Evolutionary conservation across 257 asterid genomes (phyloP), one percentile per base, ranked within the genome.

Genomic region (Fraxinus pennsylvanica): DNA sequence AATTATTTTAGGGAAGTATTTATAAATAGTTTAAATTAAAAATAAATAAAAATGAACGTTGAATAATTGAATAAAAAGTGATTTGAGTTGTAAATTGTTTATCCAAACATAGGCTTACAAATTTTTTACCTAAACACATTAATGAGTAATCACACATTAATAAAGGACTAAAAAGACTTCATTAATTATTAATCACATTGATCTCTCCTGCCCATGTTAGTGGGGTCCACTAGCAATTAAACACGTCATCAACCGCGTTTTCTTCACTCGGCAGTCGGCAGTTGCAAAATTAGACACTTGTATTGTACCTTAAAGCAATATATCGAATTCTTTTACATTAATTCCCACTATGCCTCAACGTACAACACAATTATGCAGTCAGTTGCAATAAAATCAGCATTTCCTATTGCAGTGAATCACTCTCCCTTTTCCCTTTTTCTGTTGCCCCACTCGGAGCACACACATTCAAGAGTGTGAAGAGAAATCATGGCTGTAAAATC

Each of bases 401-500:
- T 32, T n/a, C 66, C 69, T n/a, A 25, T 21, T 59, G 63, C 81
- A 74, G n/a, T 9, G 3, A 69, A 76, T 65, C 68, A 5, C 21
- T 72, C 66, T 33, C 76, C 21, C n/a, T 25, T 65, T 1, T 9
- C 13, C 47, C 21, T 35, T 32, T 61, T 59, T 78, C 70, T 76
- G 77, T 59, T 84, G 73, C 79, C 36, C 36, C 81, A 81, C 84
- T 81, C 10, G 74, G 71, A 59, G n/a, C 81, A 27, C 81, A 33
- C 79, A 54, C 75, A 22, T 30, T 50, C 78, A 33, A 29, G 81
- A 76, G 74, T 41, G 77, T 66, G 39, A 13, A 77, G 76, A 71
- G 66, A 68, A 38, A 67, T 30, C 82, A 88, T 88, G 89, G 88
- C 87, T 54, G 72, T 38, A 63, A 77, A 35, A 80, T 84, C 80